Evolutionary conservation across 2,329 filamentous ascomycete species (phyloP), one percentile per base, ranked within the genome.

Genomic region (Plectosphaerella cucumerina): DNA sequence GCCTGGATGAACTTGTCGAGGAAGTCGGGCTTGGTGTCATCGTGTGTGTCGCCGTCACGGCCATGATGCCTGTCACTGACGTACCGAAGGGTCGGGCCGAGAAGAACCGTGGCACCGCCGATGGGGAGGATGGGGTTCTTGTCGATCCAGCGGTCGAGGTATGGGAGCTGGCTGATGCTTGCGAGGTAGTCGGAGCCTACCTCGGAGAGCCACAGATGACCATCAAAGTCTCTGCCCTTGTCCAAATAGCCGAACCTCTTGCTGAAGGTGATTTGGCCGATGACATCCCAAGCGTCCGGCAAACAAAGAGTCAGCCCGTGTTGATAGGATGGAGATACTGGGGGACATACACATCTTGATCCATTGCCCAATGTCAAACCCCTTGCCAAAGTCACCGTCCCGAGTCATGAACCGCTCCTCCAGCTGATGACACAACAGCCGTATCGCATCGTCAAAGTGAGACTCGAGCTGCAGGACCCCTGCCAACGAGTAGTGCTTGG

Each of bases 221-320:
- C 63, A 21, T 67, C 65, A 49, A 70, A 58, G 52, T 77, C 73
- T 2, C 56, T 50, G 2, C 66, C 62, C 6, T 62, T 56, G 21
- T 72, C 58, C 47, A 75, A 60, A 55, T 73, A 75, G 3, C 72
- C 71, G 48, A 73, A 70, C 48, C 64, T 64, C 10, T 62, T 60
- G 18, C 71, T 66, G 44, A 73, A 75, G 20, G 65, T 68, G 18
- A 72, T 54, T 26, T 66, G 65, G 17, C 71, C 69, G 17, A 73
- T 62, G n/a, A 72, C 64, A 50, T 76, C 72, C 62, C 70, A 74
- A 4, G 71, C 52, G 17, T 53, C 62, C 64, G 26, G 26, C 9
- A 31, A 8, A 31, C 3, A 2, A 31, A 8, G 6, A 8, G 26
- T 31, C 12, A 31, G 26, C 26, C 55, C 58, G 3, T 9, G 34